A percentile compares a stretch with the other conserved stretches of the same genome.
These are phyloP conservation scores for Lactifluus rugatus DNA, from an alignment of 768 basidiomycete species.

Conservation along the genomic window DNA sequence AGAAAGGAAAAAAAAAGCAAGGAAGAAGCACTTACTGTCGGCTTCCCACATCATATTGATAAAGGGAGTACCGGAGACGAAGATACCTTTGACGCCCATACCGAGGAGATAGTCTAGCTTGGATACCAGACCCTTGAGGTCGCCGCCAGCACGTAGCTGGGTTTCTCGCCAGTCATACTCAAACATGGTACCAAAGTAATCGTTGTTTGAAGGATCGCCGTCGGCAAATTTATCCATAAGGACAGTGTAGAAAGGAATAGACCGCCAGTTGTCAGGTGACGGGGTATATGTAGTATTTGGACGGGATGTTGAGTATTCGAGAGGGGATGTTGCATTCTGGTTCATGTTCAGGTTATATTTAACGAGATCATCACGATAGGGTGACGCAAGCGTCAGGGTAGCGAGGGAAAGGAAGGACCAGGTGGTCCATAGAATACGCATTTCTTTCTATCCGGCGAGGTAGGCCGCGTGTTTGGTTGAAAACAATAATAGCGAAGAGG, in stretches of 20 bases:
- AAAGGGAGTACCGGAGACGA: conserved; percentile 88
- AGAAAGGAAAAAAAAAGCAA: background rate
- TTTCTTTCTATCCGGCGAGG: background rate
- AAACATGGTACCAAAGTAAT: conserved; percentile 70
- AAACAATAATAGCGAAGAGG: background rate
- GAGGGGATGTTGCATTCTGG: conserved; percentile 53
- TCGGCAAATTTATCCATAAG: conserved; percentile 93
- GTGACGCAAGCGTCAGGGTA: conserved; percentile 42
- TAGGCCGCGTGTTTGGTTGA: background rate
- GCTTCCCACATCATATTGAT: conserved; percentile 97
- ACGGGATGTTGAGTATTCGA: conserved; percentile 57
- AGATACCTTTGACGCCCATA: conserved; percentile 79
- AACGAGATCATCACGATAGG: conserved; percentile 54
- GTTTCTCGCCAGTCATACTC: conserved; percentile 86
- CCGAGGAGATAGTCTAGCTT: conserved; percentile 82
- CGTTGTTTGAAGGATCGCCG: conserved; percentile 86
- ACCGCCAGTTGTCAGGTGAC: conserved; percentile 81
- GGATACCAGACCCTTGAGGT: conserved; percentile 65
- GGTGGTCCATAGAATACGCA: conserved; percentile 32
- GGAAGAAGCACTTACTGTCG: conserved; percentile 56
- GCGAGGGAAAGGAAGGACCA: conserved; percentile 32
- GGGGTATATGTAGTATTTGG: conserved; percentile 59
- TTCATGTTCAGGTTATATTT: conserved; percentile 76
- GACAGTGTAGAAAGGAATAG: conserved; percentile 68
- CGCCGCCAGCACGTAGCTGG: conserved; percentile 83